Base-by-base conservation (phyloP, 2,329 filamentous ascomycete species). In the Samsoniella hepiali region DNA sequence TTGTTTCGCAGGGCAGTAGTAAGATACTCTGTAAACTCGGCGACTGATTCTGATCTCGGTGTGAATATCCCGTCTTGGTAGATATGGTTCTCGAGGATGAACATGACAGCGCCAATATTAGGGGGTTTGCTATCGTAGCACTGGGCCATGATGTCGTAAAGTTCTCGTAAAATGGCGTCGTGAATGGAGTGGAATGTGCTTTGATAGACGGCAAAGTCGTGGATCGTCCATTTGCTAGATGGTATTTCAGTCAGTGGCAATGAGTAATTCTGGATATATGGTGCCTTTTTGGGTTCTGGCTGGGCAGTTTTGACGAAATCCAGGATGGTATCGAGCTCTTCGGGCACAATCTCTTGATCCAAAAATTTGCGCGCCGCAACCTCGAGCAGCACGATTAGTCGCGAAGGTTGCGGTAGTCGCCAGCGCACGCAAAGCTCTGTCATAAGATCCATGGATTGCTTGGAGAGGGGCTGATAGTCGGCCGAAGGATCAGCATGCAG, bases 111-210 rank as follows among this genome's bases (percentile, higher is more conserved):
- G 5, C 89, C 91, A 29, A 96, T 87, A 45, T 88, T 87, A 5
- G 91, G 92, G 11, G 92, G 88, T 71, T 97, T 97, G n/a, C 84
- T 78, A 66, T 97, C 93, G 75, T 94, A 99, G 69, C 91, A 94
- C 68, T 90, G 88, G 79, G 94, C 89, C 74, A 97, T 84, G n/a
- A 90, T 81, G 67, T 93, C 88, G 74, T 91, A 97, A 22, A 99
- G 82, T 71, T 98, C 94, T 61, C 93, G 87, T 54, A 97, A 80
- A 32, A 98, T 79, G 10, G 88, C 86, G 69, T 97, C 93, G 70
- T 98, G 88, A 45, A 98, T 77, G 36, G 83, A 85, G 42, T 84
- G 83, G 7, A 99, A 80, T 17, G 90, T 85, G 67, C 91, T 88
- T 69, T 91, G 90, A 77, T 96, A 95, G 32, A 85, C 77, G 15